These are phyloP conservation scores for Trichomonas gallinae DNA, from an alignment of 208 protist species.

Conservation along the genomic window DNA sequence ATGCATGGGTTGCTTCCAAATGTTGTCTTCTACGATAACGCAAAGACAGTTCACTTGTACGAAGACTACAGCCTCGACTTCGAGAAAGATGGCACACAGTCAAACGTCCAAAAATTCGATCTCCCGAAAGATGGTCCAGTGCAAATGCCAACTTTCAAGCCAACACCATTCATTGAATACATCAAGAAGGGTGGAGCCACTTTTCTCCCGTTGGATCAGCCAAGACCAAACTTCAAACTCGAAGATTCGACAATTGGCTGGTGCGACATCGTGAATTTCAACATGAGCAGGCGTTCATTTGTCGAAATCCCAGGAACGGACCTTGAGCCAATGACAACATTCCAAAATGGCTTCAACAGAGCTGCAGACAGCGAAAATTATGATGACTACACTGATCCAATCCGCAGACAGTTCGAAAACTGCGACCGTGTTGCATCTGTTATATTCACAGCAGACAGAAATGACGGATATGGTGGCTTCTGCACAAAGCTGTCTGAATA, in stretches of 20 bases:
- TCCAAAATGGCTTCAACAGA: not conserved
- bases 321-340: not conserved
- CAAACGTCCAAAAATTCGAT: not conserved
- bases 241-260: not conserved
- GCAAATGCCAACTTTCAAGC: not conserved
- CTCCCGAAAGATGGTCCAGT: not conserved
- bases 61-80: not conserved
- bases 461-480: not conserved
- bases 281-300: not conserved
- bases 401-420: not conserved
- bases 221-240: not conserved
- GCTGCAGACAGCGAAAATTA: not conserved
- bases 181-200: not conserved
- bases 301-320: conserved; percentile 2
- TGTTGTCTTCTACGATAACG: not conserved
- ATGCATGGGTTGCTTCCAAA: not conserved
- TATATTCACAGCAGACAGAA: not conserved
- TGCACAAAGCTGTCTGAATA: not conserved
- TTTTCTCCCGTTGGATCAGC: not conserved
- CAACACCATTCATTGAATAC: not conserved
- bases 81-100: not conserved
- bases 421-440: not conserved
- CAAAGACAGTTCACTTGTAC: not conserved
- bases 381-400: not conserved
- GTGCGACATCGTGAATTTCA: not conserved